Evolutionary conservation across 371 early-diverging fungal genomes (phyloP).

Genomic region (Lichtheimia ornata): DNA sequence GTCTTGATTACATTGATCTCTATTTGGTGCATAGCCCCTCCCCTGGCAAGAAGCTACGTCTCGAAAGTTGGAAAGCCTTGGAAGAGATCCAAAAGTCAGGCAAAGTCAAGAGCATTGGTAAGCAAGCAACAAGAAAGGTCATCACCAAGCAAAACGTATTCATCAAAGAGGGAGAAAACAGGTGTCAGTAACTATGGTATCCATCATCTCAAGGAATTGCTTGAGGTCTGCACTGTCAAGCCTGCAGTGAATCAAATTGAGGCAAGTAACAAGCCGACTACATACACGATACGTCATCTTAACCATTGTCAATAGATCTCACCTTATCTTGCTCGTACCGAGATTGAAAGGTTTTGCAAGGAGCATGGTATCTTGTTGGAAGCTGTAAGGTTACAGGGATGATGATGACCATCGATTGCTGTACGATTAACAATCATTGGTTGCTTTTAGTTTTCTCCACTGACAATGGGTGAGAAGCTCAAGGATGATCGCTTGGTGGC

Average conservation of each 20-base stretch:
- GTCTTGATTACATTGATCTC: conserved; percentile 69
- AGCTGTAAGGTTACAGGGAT: conserved; percentile 26
- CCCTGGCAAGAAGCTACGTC: conserved; percentile 47
- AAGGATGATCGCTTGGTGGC: conserved; percentile 42
- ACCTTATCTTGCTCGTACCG: conserved; percentile 37
- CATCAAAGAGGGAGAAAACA: conserved; percentile 23
- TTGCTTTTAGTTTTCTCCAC: conserved; percentile 43
- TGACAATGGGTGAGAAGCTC: conserved; percentile 52
- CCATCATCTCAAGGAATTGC: conserved; percentile 55
- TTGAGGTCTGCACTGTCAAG: conserved; percentile 55
- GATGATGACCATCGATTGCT: not conserved
- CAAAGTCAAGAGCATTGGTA: conserved; percentile 52
- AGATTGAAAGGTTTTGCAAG: conserved; percentile 47
- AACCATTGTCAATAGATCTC: conserved; percentile 16
- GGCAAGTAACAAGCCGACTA: conserved; percentile 20
- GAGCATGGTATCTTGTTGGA: conserved; percentile 50
- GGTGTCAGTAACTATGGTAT: conserved; percentile 73
- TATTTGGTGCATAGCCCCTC: conserved; percentile 73
- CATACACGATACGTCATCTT: not conserved
- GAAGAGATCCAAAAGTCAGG: conserved; percentile 42
- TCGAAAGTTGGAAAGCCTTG: conserved; percentile 48
- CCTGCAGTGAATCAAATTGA: conserved; percentile 75
- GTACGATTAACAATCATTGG: not conserved
- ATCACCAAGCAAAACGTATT: not conserved
- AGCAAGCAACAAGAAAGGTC: not conserved